phyloP scores from a whole-genome alignment of 2,329 filamentous ascomycete species.

The Magnaporthales sp. region DNA sequence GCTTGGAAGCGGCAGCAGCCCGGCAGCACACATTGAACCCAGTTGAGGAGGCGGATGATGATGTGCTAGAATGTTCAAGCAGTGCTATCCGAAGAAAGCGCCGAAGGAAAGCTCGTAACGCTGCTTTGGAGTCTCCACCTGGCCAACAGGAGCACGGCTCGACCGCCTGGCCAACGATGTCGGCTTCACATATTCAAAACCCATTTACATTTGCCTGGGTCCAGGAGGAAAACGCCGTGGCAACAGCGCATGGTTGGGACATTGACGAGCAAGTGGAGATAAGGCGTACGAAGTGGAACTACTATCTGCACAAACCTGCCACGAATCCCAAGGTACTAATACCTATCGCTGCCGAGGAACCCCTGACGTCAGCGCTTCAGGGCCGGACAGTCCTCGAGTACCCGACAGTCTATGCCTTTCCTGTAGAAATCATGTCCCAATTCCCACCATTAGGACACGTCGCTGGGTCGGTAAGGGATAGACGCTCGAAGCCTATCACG shows the following conservation, averaged over 20 bases:
- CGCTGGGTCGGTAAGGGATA: not conserved
- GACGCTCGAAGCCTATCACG: not conserved
- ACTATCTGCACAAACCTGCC: conserved; percentile 18
- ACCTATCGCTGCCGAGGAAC: conserved; percentile 38
- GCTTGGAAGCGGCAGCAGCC: conserved; percentile 6
- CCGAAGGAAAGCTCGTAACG: not conserved
- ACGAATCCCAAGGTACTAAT: conserved; percentile 31
- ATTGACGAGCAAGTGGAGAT: conserved; percentile 13
- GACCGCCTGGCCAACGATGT: conserved; percentile 12
- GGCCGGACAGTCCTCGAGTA: conserved; percentile 58
- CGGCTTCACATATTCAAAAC: conserved; percentile 16
- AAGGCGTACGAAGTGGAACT: conserved; percentile 13
- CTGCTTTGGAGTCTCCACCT: not conserved
- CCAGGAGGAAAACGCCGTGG: conserved; percentile 5
- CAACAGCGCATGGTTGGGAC: conserved; percentile 6
- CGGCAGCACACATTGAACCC: not conserved
- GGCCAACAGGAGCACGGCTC: conserved; percentile 10
- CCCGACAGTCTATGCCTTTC: conserved; percentile 58
- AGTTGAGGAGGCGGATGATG: conserved; percentile 7
- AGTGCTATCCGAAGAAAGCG: conserved; percentile 4
- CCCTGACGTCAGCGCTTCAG: conserved; percentile 43
- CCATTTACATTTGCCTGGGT: conserved; percentile 16
- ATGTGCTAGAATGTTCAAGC: not conserved
- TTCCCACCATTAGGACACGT: not conserved
- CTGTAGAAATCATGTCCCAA: conserved; percentile 11